These are phyloP conservation scores for Emmonsiellopsis sp. DNA, from an alignment of 2,329 filamentous ascomycete species.

Conservation along the genomic window DNA sequence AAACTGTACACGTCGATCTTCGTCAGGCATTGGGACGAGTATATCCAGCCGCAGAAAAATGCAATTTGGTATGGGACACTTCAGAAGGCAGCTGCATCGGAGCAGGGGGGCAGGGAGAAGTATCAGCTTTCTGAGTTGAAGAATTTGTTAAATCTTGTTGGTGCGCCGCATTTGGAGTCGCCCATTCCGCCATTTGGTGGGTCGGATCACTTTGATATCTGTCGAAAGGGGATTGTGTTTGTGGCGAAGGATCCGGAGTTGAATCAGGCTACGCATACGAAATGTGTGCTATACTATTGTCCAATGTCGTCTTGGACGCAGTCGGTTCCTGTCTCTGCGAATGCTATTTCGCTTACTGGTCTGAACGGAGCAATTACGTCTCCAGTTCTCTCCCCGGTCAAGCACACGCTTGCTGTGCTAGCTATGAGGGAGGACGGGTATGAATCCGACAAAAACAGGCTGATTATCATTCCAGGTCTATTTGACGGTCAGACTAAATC, in stretches of 20 bases:
- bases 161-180: slow-evolving; percentile 33
- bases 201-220: slow-evolving; percentile 39
- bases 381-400: slow-evolving; percentile 37
- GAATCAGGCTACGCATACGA: slow-evolving; percentile 39
- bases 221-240: slow-evolving; percentile 36
- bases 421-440: slow-evolving; percentile 38
- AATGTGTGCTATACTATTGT: slow-evolving; percentile 38
- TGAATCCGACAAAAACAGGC: slow-evolving; percentile 38
- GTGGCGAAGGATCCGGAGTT: slow-evolving; percentile 38
- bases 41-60: slow-evolving; percentile 40
- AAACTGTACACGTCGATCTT: slow-evolving; percentile 43
- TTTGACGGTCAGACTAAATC: slow-evolving; percentile 19
- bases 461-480: slow-evolving; percentile 29
- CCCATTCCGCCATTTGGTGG: slow-evolving; percentile 42
- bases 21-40: slow-evolving; percentile 47
- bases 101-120: slow-evolving; percentile 9
- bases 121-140: slow-evolving; percentile 34
- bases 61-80: slow-evolving; percentile 43
- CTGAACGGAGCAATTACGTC: slow-evolving; percentile 37
- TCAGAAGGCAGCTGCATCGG: slow-evolving; percentile 28
- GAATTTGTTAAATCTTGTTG: slow-evolving; percentile 34
- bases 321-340: slow-evolving; percentile 24
- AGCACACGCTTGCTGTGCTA: slow-evolving; percentile 34
- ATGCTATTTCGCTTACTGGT: slow-evolving; percentile 12
- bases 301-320: slow-evolving; percentile 35